Conservation (phyloP, 2,329 filamentous ascomycete genomes). For the Neofusicoccum laricinum region DNA sequence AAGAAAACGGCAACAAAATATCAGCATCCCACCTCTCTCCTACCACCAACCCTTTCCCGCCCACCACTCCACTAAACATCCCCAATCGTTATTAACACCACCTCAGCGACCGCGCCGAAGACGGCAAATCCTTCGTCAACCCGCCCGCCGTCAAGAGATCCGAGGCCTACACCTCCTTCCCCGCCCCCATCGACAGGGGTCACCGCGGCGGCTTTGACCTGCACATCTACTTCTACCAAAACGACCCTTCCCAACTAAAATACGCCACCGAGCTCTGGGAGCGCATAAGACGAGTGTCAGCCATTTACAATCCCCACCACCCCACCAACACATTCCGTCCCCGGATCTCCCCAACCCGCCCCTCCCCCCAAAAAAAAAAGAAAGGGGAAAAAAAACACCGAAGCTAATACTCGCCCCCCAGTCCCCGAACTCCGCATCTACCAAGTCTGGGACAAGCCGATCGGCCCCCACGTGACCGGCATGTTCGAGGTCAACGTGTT, state of each 20-base stretch:
- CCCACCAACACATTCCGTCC: neutral
- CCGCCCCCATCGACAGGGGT: constrained; percentile 64
- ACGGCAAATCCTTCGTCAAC: constrained; percentile 77
- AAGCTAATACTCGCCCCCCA: constrained; percentile 30
- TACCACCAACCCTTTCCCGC: neutral
- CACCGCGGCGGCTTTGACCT: constrained; percentile 74
- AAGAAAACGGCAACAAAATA: neutral
- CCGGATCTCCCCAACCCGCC: neutral
- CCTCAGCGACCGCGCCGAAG: constrained; percentile 57
- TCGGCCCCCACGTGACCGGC: constrained; percentile 77
- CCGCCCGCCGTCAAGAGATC: constrained; percentile 60
- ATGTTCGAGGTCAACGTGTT: constrained; percentile 95
- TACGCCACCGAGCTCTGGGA: constrained; percentile 75
- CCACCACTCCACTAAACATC: neutral
- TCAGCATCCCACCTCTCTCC: neutral
- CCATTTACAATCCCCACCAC: neutral
- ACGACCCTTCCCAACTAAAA: constrained; percentile 58
- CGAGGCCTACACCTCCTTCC: constrained; percentile 67
- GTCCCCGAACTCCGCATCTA: constrained; percentile 86
- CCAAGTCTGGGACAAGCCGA: constrained; percentile 68
- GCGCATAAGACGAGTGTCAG: constrained; percentile 69
- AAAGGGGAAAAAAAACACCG: too few species aligned
- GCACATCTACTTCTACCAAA: constrained; percentile 76
- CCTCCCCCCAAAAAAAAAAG: neutral
- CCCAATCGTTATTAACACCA: neutral